A percentile compares a stretch with the other conserved stretches of the same genome.
phyloP scores from a whole-genome alignment of 139 green algal species.

The Asterochloris sp. region DNA sequence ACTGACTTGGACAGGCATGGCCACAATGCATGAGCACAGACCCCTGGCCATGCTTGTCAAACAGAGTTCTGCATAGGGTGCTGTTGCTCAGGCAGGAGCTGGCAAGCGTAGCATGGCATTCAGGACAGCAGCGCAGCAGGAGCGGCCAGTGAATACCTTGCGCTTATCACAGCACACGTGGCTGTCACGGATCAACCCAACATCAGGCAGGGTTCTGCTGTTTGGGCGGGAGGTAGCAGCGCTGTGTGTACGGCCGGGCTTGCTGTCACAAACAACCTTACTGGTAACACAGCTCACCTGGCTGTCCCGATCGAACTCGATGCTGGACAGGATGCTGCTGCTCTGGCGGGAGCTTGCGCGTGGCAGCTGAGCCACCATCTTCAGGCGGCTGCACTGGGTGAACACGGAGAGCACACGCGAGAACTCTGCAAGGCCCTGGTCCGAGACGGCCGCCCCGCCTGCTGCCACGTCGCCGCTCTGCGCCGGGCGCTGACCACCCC shows the following conservation, averaged over 20 bases:
- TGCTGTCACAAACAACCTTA: neutral
- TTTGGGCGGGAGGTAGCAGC: too few species aligned
- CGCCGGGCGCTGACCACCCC: too few species aligned
- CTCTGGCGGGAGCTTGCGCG: conserved; percentile 11
- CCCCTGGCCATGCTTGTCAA: conserved; percentile 39
- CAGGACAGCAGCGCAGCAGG: too few species aligned
- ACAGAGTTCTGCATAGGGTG: conserved; percentile 74
- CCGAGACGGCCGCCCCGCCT: conserved; percentile 13
- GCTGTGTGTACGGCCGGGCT: too few species aligned
- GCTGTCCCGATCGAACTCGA: conserved; percentile 64
- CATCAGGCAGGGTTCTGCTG: too few species aligned
- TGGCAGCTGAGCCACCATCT: conserved; percentile 50
- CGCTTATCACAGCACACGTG: too few species aligned
- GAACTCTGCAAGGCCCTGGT: conserved; percentile 47
- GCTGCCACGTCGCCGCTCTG: neutral
- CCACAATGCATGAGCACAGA: too few species aligned
- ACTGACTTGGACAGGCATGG: too few species aligned
- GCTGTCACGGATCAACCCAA: too few species aligned
- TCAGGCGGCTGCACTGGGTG: conserved; percentile 31
- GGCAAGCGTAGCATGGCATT: neutral
- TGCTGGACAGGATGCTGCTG: conserved; percentile 57
- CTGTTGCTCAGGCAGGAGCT: conserved; percentile 16
- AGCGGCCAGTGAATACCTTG: too few species aligned
- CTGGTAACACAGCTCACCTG: neutral
- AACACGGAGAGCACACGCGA: conserved; percentile 52